Percentiles rank a stretch among this genome's conserved stretches.
These are phyloP conservation scores for Phytophthora tentaculata DNA, from an alignment of 352 stramenopile genomes.

Conservation along the genomic window DNA sequence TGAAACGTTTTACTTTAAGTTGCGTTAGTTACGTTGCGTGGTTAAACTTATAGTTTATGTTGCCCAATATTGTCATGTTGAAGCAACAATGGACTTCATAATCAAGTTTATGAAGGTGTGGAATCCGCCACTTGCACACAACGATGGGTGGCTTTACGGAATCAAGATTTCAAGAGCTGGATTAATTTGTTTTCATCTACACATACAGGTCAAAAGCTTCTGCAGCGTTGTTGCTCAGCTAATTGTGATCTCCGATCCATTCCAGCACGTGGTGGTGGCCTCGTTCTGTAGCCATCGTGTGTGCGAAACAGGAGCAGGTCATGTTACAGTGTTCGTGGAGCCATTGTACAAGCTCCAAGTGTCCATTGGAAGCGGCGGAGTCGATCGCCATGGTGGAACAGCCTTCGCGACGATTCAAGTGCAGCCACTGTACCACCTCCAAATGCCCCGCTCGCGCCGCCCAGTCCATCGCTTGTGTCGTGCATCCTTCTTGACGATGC, in stretches of 20 bases:
- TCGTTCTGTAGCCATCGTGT: conserved; percentile 16
- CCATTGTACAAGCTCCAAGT: conserved; percentile 28
- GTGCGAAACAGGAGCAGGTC: conserved; percentile 22
- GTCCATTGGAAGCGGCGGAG: conserved; percentile 21
- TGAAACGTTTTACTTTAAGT: background rate
- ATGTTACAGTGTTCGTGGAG: conserved; percentile 30
- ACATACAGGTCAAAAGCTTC: conserved; percentile 42
- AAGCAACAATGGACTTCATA: background rate
- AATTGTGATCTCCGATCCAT: conserved; percentile 25
- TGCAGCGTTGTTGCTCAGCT: background rate
- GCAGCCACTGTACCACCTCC: conserved; percentile 32
- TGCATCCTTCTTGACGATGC: conserved; percentile 26
- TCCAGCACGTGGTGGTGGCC: conserved; percentile 29
- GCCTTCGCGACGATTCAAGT: conserved; percentile 23
- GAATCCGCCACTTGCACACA: too few species aligned
- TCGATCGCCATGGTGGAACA: conserved; percentile 32
- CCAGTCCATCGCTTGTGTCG: conserved; percentile 38
- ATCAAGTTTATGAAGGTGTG: background rate
- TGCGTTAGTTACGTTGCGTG: background rate
- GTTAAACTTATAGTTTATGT: background rate
- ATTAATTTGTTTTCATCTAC: too few species aligned
- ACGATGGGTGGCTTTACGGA: too few species aligned
- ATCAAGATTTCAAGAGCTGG: too few species aligned
- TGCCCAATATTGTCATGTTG: background rate
- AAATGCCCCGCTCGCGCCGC: conserved; percentile 27